A percentile compares a stretch with the other conserved stretches of the same genome.
phyloP scores from a whole-genome alignment of 305 asterid genomes.

The Rubia peregrina region DNA sequence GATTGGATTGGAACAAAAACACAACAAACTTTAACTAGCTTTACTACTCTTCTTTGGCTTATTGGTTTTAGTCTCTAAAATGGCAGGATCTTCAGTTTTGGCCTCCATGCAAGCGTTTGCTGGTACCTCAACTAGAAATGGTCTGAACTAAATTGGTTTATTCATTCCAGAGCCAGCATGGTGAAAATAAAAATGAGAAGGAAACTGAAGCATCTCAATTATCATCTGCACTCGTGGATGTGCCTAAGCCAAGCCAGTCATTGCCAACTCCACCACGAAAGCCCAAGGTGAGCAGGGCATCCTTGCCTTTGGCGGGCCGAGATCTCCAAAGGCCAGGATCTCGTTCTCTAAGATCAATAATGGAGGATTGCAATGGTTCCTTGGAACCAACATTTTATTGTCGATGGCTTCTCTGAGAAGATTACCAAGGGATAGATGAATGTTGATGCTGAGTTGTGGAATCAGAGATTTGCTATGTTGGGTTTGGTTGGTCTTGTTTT shows the following conservation, averaged over 20 bases:
- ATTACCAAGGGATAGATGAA: slow-evolving; percentile 43
- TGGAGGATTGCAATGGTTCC: slow-evolving; percentile 59
- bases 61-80: background rate
- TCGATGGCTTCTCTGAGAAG: slow-evolving; percentile 56
- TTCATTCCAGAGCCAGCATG: slow-evolving; percentile 20
- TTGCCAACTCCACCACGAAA: no score
- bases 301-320: slow-evolving; percentile 74
- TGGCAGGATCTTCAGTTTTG: slow-evolving; percentile 27
- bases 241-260: background rate
- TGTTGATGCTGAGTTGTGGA: slow-evolving; percentile 74
- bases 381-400: slow-evolving; percentile 43
- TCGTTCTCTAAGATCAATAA: slow-evolving; percentile 41
- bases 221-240: background rate
- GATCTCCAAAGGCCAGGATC: slow-evolving; percentile 57
- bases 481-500: slow-evolving; percentile 73
- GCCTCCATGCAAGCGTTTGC: slow-evolving; percentile 26
- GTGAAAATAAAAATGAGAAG: slow-evolving; percentile 29
- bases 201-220: slow-evolving; percentile 2
- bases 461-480: slow-evolving; percentile 80
- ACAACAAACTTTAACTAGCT: no score
- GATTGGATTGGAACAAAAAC: no score
- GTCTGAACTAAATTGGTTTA: slow-evolving; percentile 11
- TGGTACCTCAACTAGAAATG: slow-evolving; percentile 21
- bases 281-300: slow-evolving; percentile 29
- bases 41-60: no score